Evolutionary conservation across 2,329 filamentous ascomycete genomes (phyloP), one percentile per base, ranked within the genome.

Genomic region (Monosporascus sp.): DNA sequence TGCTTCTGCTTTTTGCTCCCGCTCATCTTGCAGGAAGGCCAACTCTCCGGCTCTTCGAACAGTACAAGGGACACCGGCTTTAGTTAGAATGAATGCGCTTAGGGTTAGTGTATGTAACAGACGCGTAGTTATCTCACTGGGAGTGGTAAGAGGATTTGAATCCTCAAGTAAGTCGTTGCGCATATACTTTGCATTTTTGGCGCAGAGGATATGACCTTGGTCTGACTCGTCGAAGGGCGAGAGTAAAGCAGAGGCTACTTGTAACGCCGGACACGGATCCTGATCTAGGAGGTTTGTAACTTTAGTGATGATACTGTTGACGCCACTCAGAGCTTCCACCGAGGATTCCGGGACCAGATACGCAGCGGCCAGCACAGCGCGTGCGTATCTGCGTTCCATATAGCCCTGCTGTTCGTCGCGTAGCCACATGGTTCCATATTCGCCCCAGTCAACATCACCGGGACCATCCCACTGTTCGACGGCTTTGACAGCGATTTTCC

Each of bases 391-490:
- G 38, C 74, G 71, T 60, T 86, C 79, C 5, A 91, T 73, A 57
- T 82, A 78, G 37, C 76, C 72, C 59, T 84, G 80, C 46, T 82
- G 76, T 3, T 81, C 74, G 48, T 88, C 84, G 48, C 80, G 78
- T 48, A 90, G 67, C 71, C 82, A 82, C 48, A 77, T 68, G 2
- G 74, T 74, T 7, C 78, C 77, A 59, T 78, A 81, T 14, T 79
- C 81, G 3, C 85, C 86, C 5, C 90, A 67, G 59, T 91, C 86
- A 47, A 87, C 77, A 63, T 92, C 88, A 7, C 74, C 74, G 0
- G 88, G 87, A 0, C 88, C 89, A 61, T 86, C 82, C 88, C 88
- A 93, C 58, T 88, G 80, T 55, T 85, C 79, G 37, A 91, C 73
- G 7, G 80, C 84, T 48, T 77, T 76, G 35, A 85, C 75, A n/a